These are phyloP conservation scores for Gryganskiella cystojenkinii DNA, from an alignment of 192 early-diverging fungal genomes.

Conservation along the genomic window DNA sequence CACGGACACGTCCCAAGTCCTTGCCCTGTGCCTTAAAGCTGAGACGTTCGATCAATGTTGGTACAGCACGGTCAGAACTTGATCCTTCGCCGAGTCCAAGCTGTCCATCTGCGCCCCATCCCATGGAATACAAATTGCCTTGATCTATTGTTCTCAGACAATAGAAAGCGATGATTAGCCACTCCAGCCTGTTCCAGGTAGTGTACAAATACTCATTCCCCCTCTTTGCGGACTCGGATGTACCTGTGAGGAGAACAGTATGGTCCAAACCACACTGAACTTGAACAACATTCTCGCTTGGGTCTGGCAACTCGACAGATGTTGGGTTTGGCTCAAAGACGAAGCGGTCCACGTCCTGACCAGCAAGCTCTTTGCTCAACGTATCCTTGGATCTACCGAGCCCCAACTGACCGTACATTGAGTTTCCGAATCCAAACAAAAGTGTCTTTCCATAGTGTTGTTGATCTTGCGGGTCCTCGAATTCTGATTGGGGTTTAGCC, in stretches of 20 bases:
- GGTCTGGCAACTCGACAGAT: slow-evolving; percentile 23
- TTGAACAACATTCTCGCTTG: slow-evolving; percentile 50
- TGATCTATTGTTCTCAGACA: slow-evolving; percentile 20
- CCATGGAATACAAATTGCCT: slow-evolving; percentile 72
- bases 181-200: too few species aligned
- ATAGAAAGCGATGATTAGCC: background rate
- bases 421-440: slow-evolving; percentile 72
- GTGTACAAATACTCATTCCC: too few species aligned
- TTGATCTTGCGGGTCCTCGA: slow-evolving; percentile 8
- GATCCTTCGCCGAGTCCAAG: slow-evolving; percentile 65
- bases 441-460: slow-evolving; percentile 10
- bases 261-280: slow-evolving; percentile 79
- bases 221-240: too few species aligned
- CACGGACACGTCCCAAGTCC: slow-evolving; percentile 42
- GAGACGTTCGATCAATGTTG: slow-evolving; percentile 59
- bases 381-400: slow-evolving; percentile 53
- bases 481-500: slow-evolving; percentile 6
- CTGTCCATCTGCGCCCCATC: slow-evolving; percentile 84
- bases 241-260: slow-evolving; percentile 69
- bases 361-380: slow-evolving; percentile 19
- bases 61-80: slow-evolving; percentile 52
- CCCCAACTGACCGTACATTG: slow-evolving; percentile 78
- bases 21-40: slow-evolving; percentile 35
- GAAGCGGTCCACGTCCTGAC: slow-evolving; percentile 29
- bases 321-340: slow-evolving; percentile 49